phyloP scores from a whole-genome alignment of 352 stramenopile genomes.

The Pythium aquatile region DNA sequence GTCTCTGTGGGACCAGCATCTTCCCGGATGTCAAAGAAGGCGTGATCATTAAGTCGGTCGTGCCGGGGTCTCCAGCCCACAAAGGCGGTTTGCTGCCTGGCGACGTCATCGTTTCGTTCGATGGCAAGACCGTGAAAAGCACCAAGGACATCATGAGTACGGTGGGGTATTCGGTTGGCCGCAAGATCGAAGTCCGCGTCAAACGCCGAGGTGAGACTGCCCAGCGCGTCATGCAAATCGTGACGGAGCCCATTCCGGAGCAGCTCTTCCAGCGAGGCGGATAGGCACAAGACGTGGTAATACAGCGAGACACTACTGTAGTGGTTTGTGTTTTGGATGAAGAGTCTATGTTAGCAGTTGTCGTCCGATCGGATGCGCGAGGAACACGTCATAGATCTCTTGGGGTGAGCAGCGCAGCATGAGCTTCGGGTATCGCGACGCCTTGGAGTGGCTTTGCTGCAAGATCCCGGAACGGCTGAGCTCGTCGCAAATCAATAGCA shows the following conservation, averaged over 20 bases:
- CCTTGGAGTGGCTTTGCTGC: constrained; percentile 39
- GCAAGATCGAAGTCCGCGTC: constrained; percentile 64
- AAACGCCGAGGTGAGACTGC: constrained; percentile 55
- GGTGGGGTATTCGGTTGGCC: constrained; percentile 71
- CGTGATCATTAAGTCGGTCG: constrained; percentile 83
- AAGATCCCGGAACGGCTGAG: constrained; percentile 62
- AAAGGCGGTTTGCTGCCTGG: constrained; percentile 69
- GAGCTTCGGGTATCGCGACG: constrained; percentile 53
- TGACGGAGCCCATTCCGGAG: constrained; percentile 57
- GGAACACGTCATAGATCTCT: constrained; percentile 65
- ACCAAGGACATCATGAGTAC: constrained; percentile 75
- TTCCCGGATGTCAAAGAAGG: constrained; percentile 78
- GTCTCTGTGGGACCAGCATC: constrained; percentile 22
- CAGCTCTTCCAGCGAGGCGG: constrained; percentile 17
- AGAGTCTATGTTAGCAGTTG: constrained; percentile 42
- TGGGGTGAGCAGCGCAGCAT: constrained; percentile 60
- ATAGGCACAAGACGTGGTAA: background rate
- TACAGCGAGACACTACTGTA: constrained; percentile 1
- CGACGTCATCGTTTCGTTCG: constrained; percentile 79
- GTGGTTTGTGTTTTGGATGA: background rate
- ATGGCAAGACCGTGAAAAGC: constrained; percentile 61
- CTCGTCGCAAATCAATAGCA: constrained; percentile 63
- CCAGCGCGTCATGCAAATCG: constrained; percentile 48
- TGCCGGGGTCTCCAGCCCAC: constrained; percentile 71
- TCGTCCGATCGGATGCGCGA: constrained; percentile 54